phyloP scores from a whole-genome alignment of 2,329 filamentous ascomycete genomes.

The Fusarium clavum region DNA sequence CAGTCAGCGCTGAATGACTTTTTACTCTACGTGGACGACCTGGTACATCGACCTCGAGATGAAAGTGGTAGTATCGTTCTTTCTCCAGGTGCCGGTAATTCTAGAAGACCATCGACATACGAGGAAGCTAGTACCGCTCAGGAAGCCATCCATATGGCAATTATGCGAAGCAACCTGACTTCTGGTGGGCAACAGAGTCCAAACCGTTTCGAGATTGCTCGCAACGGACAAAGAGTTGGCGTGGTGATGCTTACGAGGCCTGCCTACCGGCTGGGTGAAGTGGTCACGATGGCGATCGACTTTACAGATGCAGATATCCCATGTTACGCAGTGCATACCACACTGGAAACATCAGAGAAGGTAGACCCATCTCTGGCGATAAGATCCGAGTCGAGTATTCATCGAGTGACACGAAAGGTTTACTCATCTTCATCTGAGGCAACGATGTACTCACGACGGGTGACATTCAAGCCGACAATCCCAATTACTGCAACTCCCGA shows the following conservation, averaged over 20 bases:
- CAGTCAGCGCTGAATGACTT: constrained; percentile 72
- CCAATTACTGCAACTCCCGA: constrained; percentile 87
- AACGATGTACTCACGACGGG: constrained; percentile 80
- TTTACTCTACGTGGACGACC: constrained; percentile 79
- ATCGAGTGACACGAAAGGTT: constrained; percentile 85
- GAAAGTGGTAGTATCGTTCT: constrained; percentile 70
- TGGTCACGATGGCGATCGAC: constrained; percentile 85
- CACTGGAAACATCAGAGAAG: constrained; percentile 87
- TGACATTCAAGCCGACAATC: constrained; percentile 86
- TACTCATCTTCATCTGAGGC: constrained; percentile 84
- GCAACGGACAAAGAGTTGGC: constrained; percentile 90
- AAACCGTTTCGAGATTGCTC: constrained; percentile 96
- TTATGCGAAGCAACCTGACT: constrained; percentile 81
- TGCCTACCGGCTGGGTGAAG: constrained; percentile 89
- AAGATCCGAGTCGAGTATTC: constrained; percentile 85
- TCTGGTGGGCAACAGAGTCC: constrained; percentile 78
- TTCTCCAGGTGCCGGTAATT: constrained; percentile 71
- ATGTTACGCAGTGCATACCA: constrained; percentile 86
- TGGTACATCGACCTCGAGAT: constrained; percentile 70
- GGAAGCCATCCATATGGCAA: constrained; percentile 91
- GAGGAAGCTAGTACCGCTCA: constrained; percentile 74
- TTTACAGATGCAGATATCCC: constrained; percentile 81
- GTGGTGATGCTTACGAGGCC: constrained; percentile 90
- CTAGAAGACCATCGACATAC: constrained; percentile 65
- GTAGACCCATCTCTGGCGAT: constrained; percentile 84